These are phyloP conservation scores for Pichia sp. DNA, from an alignment of 1,139 yeast genomes.

Conservation along the genomic window DNA sequence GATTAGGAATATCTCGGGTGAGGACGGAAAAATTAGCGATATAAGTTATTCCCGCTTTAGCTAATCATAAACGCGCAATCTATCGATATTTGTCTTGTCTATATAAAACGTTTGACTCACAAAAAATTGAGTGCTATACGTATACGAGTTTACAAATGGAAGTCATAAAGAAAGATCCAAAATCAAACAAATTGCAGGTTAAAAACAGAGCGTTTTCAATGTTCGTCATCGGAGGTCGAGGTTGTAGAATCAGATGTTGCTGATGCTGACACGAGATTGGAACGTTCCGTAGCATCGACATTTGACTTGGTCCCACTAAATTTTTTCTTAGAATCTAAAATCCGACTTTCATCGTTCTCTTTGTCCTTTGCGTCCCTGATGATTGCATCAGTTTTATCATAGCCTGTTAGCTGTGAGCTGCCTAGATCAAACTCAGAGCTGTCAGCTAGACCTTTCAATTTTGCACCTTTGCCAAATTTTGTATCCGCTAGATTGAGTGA, in stretches of 20 bases:
- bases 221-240: constrained; percentile 4
- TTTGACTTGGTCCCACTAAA: neutral
- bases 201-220: neutral
- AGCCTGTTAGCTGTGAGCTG: constrained; percentile 10
- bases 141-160: neutral
- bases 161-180: no score
- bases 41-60: neutral
- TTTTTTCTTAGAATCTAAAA: neutral
- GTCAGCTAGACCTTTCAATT: neutral
- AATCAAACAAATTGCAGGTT: neutral
- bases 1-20: neutral
- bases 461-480: constrained; percentile 2
- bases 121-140: neutral
- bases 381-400: constrained; percentile 10
- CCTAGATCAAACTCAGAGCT: constrained; percentile 17
- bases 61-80: neutral
- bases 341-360: constrained; percentile 4
- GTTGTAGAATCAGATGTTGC: constrained; percentile 1
- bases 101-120: neutral
- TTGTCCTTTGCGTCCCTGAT: constrained; percentile 6
- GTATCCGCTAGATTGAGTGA: neutral
- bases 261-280: constrained; percentile 2
- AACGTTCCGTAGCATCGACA: constrained; percentile 3
- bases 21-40: neutral
- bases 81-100: neutral